These are phyloP conservation scores for Mimosa bimucronata DNA, from an alignment of 306 rosid species.

Conservation along the genomic window DNA sequence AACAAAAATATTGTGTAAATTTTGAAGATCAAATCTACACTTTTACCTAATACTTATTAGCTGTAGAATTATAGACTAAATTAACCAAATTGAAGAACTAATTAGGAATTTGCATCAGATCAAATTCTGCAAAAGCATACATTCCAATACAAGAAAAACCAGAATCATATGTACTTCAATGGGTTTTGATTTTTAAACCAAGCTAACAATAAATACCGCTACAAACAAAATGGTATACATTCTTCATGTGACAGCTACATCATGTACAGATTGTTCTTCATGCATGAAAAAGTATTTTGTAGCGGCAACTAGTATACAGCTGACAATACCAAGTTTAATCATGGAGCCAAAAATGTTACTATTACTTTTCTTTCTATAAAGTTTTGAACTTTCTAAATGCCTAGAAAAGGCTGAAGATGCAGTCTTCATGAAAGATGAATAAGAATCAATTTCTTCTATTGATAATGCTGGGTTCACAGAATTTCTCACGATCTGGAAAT, in stretches of 20 bases:
- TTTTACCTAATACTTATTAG: background rate
- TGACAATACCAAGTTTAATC: constrained; percentile 45
- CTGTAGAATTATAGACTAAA: background rate
- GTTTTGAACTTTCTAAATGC: constrained; percentile 35
- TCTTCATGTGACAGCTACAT: constrained; percentile 45
- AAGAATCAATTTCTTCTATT: constrained; percentile 51
- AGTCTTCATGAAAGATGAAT: constrained; percentile 63
- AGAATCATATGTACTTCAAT: background rate
- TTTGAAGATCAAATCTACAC: background rate
- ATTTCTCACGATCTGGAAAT: constrained; percentile 67
- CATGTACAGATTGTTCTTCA: constrained; percentile 37
- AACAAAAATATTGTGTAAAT: too few species aligned
- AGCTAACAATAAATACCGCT: background rate
- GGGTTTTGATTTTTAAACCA: background rate
- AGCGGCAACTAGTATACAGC: constrained; percentile 46
- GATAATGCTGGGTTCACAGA: constrained; percentile 74
- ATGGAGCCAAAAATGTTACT: constrained; percentile 18
- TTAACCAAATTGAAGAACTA: background rate
- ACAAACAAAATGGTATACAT: constrained; percentile 12
- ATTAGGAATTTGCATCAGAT: background rate
- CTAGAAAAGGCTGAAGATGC: constrained; percentile 41
- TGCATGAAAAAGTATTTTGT: constrained; percentile 43
- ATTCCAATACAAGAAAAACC: background rate
- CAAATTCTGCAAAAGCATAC: background rate
- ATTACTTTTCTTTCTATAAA: constrained; percentile 9